Base-by-base conservation (phyloP, 805 yeast genomes). In the Myxozyma vanderwaltii region DNA sequence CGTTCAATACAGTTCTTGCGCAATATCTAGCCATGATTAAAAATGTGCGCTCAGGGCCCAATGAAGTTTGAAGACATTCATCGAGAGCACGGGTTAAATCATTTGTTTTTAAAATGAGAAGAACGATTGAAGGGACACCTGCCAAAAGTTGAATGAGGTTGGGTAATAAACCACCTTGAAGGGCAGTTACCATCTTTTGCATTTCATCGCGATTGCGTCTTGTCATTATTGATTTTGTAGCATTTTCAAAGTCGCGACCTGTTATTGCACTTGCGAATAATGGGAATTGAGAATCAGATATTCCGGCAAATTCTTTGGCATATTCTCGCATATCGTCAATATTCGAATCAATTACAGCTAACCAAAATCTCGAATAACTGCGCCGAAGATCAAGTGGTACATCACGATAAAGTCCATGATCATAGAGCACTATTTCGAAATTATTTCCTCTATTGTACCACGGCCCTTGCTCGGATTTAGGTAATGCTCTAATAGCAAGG, bases 221-320 rank as follows among this genome's bases (percentile, higher is more conserved):
- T 31, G 80, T 73, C 13, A 67, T 67, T 63, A 88, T 86, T 53
- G 86, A 84, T 63, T 80, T 79, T 15, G 62, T 60, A 54, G 88
- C 70, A 0, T 95, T 92, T 56, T 84, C 83, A 21, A 88, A 88
- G 67, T 91, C 95, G 58, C 99, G 78, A 0, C 99, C 99, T 0
- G 99, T 94, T 44, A 94, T 85, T 1, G 98, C 97, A 1, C 96
- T 91, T 0, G 95, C 88, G 70, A 94, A 87, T 12, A 94, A 76
- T 23, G 88, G 86, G 74, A 91, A 90, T 68, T 89, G 88, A 7
- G 46, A 49, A 6, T 84, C 85, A 29, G 87, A 92, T 35, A 94
- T 84, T 21, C 88, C 85, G 1, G 97, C 96, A 74, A 94, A 86
- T 67, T 77, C 80, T 52, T 82, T 81, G 23, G 97, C 95, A 71